Percentiles rank a stretch among this genome's conserved stretches.
phyloP scores from a whole-genome alignment of 2,329 filamentous ascomycete species.

The Chaetothyriales sp. region DNA sequence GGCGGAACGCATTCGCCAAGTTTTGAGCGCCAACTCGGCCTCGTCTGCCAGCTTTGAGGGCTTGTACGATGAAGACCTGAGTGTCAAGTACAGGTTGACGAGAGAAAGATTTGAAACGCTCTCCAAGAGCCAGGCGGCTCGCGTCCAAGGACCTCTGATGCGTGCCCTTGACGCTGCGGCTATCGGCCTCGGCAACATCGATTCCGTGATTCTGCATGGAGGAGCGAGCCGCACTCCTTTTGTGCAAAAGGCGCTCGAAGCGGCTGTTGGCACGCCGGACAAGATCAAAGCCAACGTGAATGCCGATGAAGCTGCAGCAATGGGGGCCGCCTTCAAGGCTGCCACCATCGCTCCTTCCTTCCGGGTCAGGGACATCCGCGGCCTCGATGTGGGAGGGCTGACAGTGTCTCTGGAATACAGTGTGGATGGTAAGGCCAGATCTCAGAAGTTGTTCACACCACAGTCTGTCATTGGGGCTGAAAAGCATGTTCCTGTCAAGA shows the following conservation, averaged over 20 bases:
- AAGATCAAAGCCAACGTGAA: conserved; percentile 93
- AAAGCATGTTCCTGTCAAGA: conserved; percentile 75
- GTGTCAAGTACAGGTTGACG: conserved; percentile 81
- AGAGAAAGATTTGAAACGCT: conserved; percentile 71
- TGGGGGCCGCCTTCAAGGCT: conserved; percentile 88
- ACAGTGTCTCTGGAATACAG: conserved; percentile 63
- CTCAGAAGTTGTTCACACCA: conserved; percentile 72
- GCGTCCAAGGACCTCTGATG: conserved; percentile 56
- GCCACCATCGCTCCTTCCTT: conserved; percentile 88
- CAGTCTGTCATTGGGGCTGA: conserved; percentile 60
- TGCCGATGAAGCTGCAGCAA: conserved; percentile 89
- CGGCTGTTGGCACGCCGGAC: conserved; percentile 53
- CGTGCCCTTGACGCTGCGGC: conserved; percentile 62
- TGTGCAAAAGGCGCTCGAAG: conserved; percentile 78
- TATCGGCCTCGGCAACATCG: conserved; percentile 60
- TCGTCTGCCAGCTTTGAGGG: conserved; percentile 72
- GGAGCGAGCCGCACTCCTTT: conserved; percentile 85
- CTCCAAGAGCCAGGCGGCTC: conserved; percentile 51
- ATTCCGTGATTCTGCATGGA: conserved; percentile 86
- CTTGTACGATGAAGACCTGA: conserved; percentile 70
- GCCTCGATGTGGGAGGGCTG: conserved; percentile 64
- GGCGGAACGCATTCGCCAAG: conserved; percentile 70
- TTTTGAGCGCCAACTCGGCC: conserved; percentile 84
- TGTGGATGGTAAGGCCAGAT: conserved; percentile 54
- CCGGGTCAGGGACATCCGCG: conserved; percentile 90